Evolutionary conservation across 768 basidiomycete genomes (phyloP).

Genomic region (Trametes villosa): DNA sequence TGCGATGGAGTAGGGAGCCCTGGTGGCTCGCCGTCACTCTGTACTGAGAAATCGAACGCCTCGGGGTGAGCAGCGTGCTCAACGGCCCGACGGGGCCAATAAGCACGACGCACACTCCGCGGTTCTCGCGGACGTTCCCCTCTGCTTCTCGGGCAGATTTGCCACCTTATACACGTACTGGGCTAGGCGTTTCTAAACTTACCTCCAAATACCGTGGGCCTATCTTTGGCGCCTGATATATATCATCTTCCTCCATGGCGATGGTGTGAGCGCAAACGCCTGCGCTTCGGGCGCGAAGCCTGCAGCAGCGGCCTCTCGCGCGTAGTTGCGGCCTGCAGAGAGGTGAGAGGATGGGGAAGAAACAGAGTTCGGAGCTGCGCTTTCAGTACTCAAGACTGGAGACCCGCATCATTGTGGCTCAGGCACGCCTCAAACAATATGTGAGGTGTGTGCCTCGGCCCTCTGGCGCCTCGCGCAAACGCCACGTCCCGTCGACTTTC

Average conservation of each 20-base stretch:
- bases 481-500: too few relatives aligned
- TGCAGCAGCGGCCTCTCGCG: too few relatives aligned
- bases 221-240: background rate
- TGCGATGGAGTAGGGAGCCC: too few relatives aligned
- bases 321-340: too few relatives aligned
- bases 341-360: background rate
- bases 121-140: background rate
- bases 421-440: background rate
- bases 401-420: background rate
- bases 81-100: background rate
- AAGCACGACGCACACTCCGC: background rate
- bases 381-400: background rate
- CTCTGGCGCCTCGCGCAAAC: background rate
- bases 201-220: slow-evolving; percentile 18
- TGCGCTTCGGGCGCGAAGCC: too few relatives aligned
- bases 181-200: slow-evolving; percentile 3
- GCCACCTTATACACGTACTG: too few relatives aligned
- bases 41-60: too few relatives aligned
- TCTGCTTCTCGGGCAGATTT: background rate
- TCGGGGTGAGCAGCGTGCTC: too few relatives aligned
- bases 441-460: background rate
- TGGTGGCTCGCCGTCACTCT: too few relatives aligned
- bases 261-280: background rate
- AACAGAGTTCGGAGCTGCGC: background rate
- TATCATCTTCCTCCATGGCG: background rate